A percentile compares a stretch with the other conserved stretches of the same genome.
Conservation (phyloP, 2,329 filamentous ascomycete genomes). For the Zymoseptoria tritici region DNA sequence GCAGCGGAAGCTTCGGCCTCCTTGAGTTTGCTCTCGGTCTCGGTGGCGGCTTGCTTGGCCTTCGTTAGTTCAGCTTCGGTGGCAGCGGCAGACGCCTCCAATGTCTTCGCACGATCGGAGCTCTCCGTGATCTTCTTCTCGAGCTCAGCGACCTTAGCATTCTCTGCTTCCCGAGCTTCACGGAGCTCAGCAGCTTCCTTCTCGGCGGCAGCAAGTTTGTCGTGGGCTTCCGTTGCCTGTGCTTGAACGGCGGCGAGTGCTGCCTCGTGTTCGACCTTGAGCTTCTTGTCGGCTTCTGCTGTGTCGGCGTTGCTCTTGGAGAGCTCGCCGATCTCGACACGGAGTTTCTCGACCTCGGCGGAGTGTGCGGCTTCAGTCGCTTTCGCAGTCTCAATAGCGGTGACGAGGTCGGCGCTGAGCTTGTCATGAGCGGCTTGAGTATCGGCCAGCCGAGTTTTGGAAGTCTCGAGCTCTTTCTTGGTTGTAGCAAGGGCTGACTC, state of each 20-base stretch:
- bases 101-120: slow-evolving; percentile 6
- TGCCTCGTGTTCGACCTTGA: slow-evolving; percentile 12
- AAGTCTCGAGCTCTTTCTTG: slow-evolving; percentile 14
- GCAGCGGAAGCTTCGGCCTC: slow-evolving; percentile 8
- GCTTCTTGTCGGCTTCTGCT: slow-evolving; percentile 12
- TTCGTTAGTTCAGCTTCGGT: slow-evolving; percentile 13
- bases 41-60: slow-evolving; percentile 11
- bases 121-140: slow-evolving; percentile 10
- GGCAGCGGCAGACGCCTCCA: slow-evolving; percentile 12
- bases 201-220: slow-evolving; percentile 8
- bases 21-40: slow-evolving; percentile 14
- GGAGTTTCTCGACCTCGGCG: slow-evolving; percentile 8
- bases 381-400: background rate
- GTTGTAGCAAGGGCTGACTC: slow-evolving; percentile 9
- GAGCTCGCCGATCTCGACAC: slow-evolving; percentile 14
- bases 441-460: slow-evolving; percentile 10
- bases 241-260: slow-evolving; percentile 13
- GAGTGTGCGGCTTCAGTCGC: background rate
- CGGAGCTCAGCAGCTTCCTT: slow-evolving; percentile 12
- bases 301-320: slow-evolving; percentile 9
- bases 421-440: slow-evolving; percentile 3
- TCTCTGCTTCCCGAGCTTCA: slow-evolving; percentile 10
- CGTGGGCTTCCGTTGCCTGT: slow-evolving; percentile 10
- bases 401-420: background rate
- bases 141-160: slow-evolving; percentile 13